phyloP scores from a whole-genome alignment of 371 early-diverging fungal species.

The Parasitella parasitica region DNA sequence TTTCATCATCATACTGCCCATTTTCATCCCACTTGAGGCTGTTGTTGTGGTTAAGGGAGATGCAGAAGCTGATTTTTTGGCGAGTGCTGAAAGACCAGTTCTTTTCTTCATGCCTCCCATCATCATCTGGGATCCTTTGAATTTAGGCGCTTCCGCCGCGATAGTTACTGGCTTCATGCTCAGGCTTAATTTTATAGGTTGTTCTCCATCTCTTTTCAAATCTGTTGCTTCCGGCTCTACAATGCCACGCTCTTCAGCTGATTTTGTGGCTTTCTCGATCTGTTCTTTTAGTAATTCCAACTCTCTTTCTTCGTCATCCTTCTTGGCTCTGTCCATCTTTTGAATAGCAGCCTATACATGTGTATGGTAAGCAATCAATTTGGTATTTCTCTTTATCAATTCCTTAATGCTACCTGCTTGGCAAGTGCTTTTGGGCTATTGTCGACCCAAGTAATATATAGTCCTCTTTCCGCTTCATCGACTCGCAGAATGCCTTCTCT shows the following conservation, averaged over 20 bases:
- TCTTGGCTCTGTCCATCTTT: slow-evolving; percentile 78
- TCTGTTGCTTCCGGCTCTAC: slow-evolving; percentile 53
- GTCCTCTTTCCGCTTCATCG: slow-evolving; percentile 90
- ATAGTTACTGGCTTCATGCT: slow-evolving; percentile 26
- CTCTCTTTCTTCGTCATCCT: slow-evolving; percentile 86
- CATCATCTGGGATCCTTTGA: slow-evolving; percentile 37
- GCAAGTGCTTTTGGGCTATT: slow-evolving; percentile 84
- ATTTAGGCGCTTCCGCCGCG: slow-evolving; percentile 13
- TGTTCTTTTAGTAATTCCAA: slow-evolving; percentile 76
- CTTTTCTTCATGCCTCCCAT: slow-evolving; percentile 40
- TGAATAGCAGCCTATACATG: slow-evolving; percentile 70
- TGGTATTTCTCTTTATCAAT: too few species aligned
- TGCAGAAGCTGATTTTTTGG: slow-evolving; percentile 16
- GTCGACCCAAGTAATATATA: slow-evolving; percentile 92
- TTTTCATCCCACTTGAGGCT: not conserved
- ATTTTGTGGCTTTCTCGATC: slow-evolving; percentile 70
- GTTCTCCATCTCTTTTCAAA: slow-evolving; percentile 59
- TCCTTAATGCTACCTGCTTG: slow-evolving; percentile 31
- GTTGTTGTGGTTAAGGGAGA: not conserved
- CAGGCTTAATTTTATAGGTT: slow-evolving; percentile 41
- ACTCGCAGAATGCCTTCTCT: slow-evolving; percentile 81
- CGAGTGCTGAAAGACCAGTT: slow-evolving; percentile 20
- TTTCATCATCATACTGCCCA: slow-evolving; percentile 19
- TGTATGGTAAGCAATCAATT: too few species aligned
- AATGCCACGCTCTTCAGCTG: slow-evolving; percentile 44